Evolutionary conservation across 129 eudicot genomes (phyloP).

Genomic region (Flaveria trinervia): DNA sequence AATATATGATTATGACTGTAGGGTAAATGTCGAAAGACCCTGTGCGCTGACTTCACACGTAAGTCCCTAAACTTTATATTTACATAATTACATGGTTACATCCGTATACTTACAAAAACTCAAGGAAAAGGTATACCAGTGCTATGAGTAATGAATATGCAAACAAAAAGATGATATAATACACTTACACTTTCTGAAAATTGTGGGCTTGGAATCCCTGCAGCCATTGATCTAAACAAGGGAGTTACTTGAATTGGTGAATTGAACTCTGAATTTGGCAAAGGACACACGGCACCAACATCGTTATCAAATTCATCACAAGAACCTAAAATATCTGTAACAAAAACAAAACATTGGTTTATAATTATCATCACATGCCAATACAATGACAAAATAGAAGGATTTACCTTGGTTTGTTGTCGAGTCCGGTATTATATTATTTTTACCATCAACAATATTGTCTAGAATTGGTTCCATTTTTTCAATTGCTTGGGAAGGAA

Average conservation of each 20-base stretch:
- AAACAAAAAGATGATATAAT: background rate
- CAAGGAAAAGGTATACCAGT: background rate
- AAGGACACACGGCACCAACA: conserved; percentile 39
- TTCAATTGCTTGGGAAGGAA: conserved; percentile 40
- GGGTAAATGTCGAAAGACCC: conserved; percentile 9
- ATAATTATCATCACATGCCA: background rate
- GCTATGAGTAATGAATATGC: background rate
- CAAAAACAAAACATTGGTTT: conserved; percentile 12
- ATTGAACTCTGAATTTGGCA: conserved; percentile 53
- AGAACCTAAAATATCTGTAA: conserved; percentile 40
- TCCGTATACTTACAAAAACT: background rate
- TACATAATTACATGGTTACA: background rate
- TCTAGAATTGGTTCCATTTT: conserved; percentile 57
- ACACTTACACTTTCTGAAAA: conserved; percentile 90
- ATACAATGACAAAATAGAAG: background rate
- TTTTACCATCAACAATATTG: conserved; percentile 36
- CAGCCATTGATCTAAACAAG: conserved; percentile 68
- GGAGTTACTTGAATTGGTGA: conserved; percentile 89
- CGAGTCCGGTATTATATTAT: conserved; percentile 25
- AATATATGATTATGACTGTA: background rate
- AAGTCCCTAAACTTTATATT: background rate
- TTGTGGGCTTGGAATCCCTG: conserved; percentile 82
- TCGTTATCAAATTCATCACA: conserved; percentile 30
- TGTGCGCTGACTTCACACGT: background rate
- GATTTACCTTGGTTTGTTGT: conserved; percentile 33